phyloP scores from a whole-genome alignment of 2,329 filamentous ascomycete species.

The Westerdykella ornata region DNA sequence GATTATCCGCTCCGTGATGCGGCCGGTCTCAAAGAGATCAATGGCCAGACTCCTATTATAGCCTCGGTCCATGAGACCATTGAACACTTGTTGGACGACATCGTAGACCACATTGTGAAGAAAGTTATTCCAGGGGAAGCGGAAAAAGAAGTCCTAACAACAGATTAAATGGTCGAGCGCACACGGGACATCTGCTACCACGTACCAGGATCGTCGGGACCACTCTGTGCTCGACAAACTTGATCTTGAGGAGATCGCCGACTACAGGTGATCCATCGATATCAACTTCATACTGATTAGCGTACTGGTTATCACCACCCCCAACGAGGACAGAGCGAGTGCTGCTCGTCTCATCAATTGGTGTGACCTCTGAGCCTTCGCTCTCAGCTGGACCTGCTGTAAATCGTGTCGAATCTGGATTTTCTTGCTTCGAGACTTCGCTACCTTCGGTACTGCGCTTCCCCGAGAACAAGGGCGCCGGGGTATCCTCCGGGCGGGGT shows the following conservation, averaged over 20 bases:
- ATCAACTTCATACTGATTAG: constrained; percentile 50
- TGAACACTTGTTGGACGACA: constrained; percentile 97
- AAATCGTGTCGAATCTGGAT: constrained; percentile 16
- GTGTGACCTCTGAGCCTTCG: constrained; percentile 32
- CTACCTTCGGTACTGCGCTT: constrained; percentile 31
- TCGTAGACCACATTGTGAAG: constrained; percentile 98
- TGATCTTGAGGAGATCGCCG: constrained; percentile 89
- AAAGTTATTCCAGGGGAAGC: constrained; percentile 99
- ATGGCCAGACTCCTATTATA: constrained; percentile 86
- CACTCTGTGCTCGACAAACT: constrained; percentile 90
- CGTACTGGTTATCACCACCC: constrained; percentile 22
- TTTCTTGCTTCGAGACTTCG: constrained; percentile 23
- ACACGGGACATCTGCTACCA: constrained; percentile 10
- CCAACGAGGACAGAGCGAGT: constrained; percentile 32
- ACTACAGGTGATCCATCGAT: constrained; percentile 69
- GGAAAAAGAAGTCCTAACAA: constrained; percentile 86
- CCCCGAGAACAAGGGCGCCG: constrained; percentile 57
- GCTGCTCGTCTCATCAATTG: constrained; percentile 33
- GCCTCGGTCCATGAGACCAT: constrained; percentile 92
- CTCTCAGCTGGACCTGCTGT: constrained; percentile 20
- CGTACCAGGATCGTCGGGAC: constrained; percentile 91
- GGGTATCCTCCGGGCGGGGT: constrained; percentile 60
- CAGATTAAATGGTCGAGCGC: neutral
- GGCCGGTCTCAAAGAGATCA: constrained; percentile 84
- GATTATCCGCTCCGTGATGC: constrained; percentile 86